phyloP scores from a whole-genome alignment of 1,139 yeast genomes.

The Geotrichum cucujoidarum region DNA sequence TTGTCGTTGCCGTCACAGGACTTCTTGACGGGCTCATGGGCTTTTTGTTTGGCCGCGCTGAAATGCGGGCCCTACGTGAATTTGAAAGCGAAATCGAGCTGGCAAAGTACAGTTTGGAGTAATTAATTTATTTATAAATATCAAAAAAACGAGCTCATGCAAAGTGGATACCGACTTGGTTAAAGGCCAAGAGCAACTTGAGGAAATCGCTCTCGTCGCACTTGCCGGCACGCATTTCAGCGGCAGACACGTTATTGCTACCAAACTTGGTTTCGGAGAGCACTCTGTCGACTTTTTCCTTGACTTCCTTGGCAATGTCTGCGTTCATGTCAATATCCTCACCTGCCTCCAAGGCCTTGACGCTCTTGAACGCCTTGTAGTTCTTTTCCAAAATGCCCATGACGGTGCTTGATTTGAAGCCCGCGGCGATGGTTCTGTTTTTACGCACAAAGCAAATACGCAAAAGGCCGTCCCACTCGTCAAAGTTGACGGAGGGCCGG shows the following conservation, averaged over 20 bases:
- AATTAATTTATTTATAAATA: not conserved
- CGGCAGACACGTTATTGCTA: too few relatives aligned
- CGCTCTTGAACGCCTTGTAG: slow-evolving; percentile 73
- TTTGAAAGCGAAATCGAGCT: slow-evolving; percentile 39
- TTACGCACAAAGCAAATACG: slow-evolving; percentile 89
- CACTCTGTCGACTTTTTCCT: slow-evolving; percentile 39
- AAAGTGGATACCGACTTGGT: slow-evolving; percentile 94
- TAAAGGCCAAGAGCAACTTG: slow-evolving; percentile 83
- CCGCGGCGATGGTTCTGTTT: slow-evolving; percentile 88
- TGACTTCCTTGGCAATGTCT: slow-evolving; percentile 25
- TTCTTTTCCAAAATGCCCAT: slow-evolving; percentile 80
- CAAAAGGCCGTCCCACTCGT: slow-evolving; percentile 95
- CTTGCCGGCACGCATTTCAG: slow-evolving; percentile 89
- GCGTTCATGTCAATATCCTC: slow-evolving; percentile 15
- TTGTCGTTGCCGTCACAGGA: slow-evolving; percentile 60
- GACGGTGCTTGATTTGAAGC: slow-evolving; percentile 81
- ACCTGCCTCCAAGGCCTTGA: slow-evolving; percentile 27
- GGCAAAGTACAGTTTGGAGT: slow-evolving; percentile 22
- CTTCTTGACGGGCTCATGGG: slow-evolving; percentile 74
- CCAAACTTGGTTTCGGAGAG: slow-evolving; percentile 65
- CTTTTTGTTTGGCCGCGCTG: slow-evolving; percentile 71
- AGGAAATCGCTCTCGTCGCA: slow-evolving; percentile 93
- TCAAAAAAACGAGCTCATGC: slow-evolving; percentile 45
- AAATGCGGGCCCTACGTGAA: slow-evolving; percentile 70
- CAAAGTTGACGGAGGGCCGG: slow-evolving; percentile 83